Percentiles rank a stretch among this genome's conserved stretches.
These are phyloP conservation scores for Candida jianshihensis DNA, from an alignment of 805 yeast genomes.

Conservation along the genomic window DNA sequence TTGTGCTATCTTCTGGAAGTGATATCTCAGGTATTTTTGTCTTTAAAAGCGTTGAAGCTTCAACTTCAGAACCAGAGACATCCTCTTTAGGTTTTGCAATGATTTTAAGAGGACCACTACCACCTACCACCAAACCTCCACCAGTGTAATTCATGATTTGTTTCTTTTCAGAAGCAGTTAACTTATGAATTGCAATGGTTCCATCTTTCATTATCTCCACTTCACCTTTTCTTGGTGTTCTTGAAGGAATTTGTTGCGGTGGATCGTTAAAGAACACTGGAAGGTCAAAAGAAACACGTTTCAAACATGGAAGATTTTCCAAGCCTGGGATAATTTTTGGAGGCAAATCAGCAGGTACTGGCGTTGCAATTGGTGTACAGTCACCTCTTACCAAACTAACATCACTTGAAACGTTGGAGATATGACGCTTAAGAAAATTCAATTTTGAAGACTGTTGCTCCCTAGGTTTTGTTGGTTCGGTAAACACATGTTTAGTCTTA, in stretches of 20 bases:
- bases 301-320: conserved; percentile 35
- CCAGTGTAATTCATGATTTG: conserved; percentile 38
- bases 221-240: conserved; percentile 79
- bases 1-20: conserved; percentile 11
- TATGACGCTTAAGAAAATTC: conserved; percentile 10
- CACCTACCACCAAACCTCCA: conserved; percentile 74
- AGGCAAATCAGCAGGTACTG: neutral
- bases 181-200: conserved; percentile 43
- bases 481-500: conserved; percentile 7
- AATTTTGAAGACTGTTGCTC: conserved; percentile 7
- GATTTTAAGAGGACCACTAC: conserved; percentile 57
- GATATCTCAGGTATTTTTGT: too few species aligned
- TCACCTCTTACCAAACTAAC: conserved; percentile 4
- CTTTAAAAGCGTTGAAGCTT: neutral
- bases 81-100: conserved; percentile 12
- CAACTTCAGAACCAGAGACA: neutral
- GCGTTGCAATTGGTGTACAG: conserved; percentile 8
- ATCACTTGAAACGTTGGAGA: conserved; percentile 2
- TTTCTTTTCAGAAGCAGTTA: conserved; percentile 47
- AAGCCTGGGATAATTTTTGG: conserved; percentile 31
- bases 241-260: conserved; percentile 89
- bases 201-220: conserved; percentile 58
- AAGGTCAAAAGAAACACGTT: conserved; percentile 70
- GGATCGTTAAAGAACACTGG: conserved; percentile 78
- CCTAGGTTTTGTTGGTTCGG: conserved; percentile 1